These are phyloP conservation scores for Tetrahymena malaccensis DNA, from an alignment of 73 alveolate genomes.

Conservation along the genomic window DNA sequence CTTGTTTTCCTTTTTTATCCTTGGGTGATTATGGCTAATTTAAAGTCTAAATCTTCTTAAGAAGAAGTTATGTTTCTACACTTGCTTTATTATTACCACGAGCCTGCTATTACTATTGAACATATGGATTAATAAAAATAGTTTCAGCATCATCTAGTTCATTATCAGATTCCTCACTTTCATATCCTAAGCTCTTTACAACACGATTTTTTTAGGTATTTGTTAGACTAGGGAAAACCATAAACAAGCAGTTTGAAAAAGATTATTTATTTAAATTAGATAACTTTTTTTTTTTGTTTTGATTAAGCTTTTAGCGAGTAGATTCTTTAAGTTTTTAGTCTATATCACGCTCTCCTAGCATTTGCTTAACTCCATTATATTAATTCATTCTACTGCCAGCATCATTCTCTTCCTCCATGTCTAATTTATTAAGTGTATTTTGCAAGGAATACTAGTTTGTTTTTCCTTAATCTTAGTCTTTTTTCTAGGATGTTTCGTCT, in stretches of 20 bases:
- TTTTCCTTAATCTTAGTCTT: neutral
- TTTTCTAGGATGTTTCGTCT: neutral
- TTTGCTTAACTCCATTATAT: neutral
- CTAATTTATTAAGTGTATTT: neutral
- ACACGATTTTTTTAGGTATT: slow-evolving; percentile 14
- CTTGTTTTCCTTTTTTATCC: neutral
- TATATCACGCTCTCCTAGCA: neutral
- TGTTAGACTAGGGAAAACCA: slow-evolving; percentile 18
- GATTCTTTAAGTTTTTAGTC: neutral
- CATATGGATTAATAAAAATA: neutral
- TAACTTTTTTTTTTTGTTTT: neutral
- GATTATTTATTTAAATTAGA: neutral
- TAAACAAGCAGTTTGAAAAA: slow-evolving; percentile 10
- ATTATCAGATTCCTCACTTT: neutral
- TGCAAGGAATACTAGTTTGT: neutral
- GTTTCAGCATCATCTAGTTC: neutral
- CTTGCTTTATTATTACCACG: slow-evolving; percentile 18
- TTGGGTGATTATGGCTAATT: neutral
- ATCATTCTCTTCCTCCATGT: neutral
- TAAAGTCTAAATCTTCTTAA: neutral
- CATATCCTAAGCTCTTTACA: neutral
- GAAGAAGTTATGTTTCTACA: neutral
- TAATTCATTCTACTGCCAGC: neutral
- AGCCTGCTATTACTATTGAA: neutral
- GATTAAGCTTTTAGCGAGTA: neutral